Evolutionary conservation across 2,329 filamentous ascomycete species (phyloP).

Genomic region (Graphilbum fragrans): DNA sequence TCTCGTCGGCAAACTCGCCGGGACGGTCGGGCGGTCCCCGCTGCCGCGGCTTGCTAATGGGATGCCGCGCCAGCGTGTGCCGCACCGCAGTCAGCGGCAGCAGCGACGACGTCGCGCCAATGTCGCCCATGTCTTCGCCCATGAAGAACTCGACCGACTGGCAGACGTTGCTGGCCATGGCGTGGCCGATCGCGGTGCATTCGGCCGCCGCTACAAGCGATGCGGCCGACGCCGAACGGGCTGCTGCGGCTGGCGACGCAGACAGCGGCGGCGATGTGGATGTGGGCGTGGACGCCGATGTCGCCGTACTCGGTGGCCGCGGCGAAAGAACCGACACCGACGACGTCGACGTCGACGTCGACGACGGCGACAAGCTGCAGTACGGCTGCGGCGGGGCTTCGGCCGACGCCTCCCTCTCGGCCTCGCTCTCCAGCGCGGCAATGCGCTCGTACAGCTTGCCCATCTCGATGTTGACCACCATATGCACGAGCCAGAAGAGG

Average conservation of each 20-base stretch:
- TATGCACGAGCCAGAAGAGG: constrained; percentile 10
- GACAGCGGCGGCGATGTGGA: not conserved
- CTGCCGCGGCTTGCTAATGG: not conserved
- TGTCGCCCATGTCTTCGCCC: constrained; percentile 7
- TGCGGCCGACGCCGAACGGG: too few species aligned
- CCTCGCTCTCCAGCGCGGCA: not conserved
- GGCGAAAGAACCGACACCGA: not conserved
- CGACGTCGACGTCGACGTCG: not conserved
- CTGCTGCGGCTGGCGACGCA: too few species aligned
- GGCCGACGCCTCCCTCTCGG: not conserved
- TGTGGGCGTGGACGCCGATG: not conserved
- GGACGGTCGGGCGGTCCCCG: not conserved
- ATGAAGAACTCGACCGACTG: constrained; percentile 14
- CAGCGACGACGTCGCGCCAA: constrained; percentile 9
- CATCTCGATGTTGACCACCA: constrained; percentile 9
- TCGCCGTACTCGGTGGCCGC: too few species aligned
- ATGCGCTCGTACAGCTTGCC: constrained; percentile 2
- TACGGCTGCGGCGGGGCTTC: not conserved
- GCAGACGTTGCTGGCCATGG: constrained; percentile 11
- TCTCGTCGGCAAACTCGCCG: constrained; percentile 5
- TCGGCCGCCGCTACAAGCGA: too few species aligned
- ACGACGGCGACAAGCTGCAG: too few species aligned
- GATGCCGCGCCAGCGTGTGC: not conserved
- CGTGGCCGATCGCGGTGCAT: not conserved
- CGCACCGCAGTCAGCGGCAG: constrained; percentile 7